These are phyloP conservation scores for Colletotrichum chrysophilum DNA, from an alignment of 2,329 filamentous ascomycete species.

Conservation along the genomic window DNA sequence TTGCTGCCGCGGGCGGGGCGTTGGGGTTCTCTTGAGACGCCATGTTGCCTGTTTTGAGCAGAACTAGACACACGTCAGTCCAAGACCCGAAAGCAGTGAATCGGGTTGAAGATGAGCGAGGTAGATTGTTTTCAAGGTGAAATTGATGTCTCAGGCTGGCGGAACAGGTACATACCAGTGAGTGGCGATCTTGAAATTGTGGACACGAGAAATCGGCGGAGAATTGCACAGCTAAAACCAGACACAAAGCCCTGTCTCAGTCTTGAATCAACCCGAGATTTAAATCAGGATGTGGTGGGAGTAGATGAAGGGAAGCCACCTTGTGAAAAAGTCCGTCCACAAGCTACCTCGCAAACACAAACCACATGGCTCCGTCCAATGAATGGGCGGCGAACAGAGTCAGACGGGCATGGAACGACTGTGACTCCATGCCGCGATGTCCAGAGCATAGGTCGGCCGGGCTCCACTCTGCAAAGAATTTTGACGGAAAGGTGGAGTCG, in stretches of 20 bases:
- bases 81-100: background rate
- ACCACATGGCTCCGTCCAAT: conserved; percentile 6
- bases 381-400: background rate
- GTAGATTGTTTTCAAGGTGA: background rate
- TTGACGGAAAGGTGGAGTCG: conserved; percentile 18
- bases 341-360: background rate
- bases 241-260: conserved; percentile 11
- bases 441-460: background rate
- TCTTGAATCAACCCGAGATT: background rate
- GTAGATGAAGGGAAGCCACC: background rate
- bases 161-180: background rate
- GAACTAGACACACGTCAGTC: background rate
- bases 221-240: background rate
- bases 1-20: conserved; percentile 65
- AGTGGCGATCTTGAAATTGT: conserved; percentile 12
- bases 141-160: background rate
- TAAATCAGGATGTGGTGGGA: background rate
- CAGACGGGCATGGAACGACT: background rate
- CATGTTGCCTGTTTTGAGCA: conserved; percentile 28
- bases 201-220: conserved; percentile 3
- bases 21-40: conserved; percentile 31
- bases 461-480: conserved; percentile 22
- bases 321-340: background rate
- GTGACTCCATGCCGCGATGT: conserved; percentile 16
- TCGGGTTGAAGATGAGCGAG: background rate